Evolutionary conservation across 2,329 filamentous ascomycete species (phyloP).

Genomic region (Nannizzia gypsea): DNA sequence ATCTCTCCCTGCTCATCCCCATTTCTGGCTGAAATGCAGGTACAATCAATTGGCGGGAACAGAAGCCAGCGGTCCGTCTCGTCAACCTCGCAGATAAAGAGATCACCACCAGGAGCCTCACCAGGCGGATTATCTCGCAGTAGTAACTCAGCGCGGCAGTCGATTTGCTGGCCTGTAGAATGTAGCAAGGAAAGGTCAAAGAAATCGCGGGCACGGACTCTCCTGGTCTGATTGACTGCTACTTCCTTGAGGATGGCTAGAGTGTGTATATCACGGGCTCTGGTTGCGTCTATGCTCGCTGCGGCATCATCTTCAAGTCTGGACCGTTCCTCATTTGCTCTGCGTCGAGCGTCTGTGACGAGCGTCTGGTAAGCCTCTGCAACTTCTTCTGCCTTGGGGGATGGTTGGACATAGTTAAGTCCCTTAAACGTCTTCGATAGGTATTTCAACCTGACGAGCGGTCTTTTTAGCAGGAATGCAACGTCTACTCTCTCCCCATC

Average conservation of each 20-base stretch:
- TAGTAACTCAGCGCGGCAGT: conserved; percentile 78
- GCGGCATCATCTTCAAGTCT: conserved; percentile 78
- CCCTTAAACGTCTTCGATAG: conserved; percentile 71
- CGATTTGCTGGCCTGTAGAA: conserved; percentile 78
- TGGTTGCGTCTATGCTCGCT: conserved; percentile 65
- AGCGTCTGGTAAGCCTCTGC: conserved; percentile 56
- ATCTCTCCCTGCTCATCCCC: conserved; percentile 63
- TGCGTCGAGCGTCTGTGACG: conserved; percentile 63
- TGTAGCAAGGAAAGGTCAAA: conserved; percentile 79
- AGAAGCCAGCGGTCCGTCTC: conserved; percentile 67
- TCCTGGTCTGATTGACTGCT: conserved; percentile 60
- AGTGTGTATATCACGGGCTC: conserved; percentile 66
- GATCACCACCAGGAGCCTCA: conserved; percentile 58
- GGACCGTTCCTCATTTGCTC: conserved; percentile 60
- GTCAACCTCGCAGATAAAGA: conserved; percentile 89
- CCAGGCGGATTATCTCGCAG: conserved; percentile 67
- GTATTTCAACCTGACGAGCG: conserved; percentile 76
- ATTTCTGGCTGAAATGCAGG: conserved; percentile 64
- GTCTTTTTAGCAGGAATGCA: conserved; percentile 80
- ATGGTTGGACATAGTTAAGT: conserved; percentile 33
- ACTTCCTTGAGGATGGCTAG: conserved; percentile 59
- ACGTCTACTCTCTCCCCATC: conserved; percentile 89
- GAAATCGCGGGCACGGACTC: conserved; percentile 79
- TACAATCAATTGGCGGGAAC: conserved; percentile 72
- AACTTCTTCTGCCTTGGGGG: conserved; percentile 46